Percentiles rank a stretch among this genome's conserved stretches.
Conservation (phyloP, 352 stramenopile species). For the Phytophthora ramorum region DNA sequence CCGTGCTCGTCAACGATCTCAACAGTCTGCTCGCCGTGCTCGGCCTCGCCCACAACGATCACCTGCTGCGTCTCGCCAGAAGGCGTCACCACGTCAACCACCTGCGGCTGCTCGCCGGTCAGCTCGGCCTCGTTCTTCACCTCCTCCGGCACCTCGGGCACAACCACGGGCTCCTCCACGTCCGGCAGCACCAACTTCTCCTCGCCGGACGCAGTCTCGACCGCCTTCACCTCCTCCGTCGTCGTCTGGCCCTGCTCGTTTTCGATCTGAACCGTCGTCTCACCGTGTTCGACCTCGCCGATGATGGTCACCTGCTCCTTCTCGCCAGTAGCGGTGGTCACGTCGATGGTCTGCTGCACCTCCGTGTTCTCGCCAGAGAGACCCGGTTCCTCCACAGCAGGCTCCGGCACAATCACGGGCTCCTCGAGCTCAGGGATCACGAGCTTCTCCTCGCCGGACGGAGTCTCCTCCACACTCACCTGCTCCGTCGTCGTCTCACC, state of each 20-base stretch:
- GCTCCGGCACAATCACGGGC: no score
- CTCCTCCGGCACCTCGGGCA: not conserved
- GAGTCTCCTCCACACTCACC: no score
- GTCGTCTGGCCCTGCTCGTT: conserved; percentile 3
- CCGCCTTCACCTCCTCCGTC: not conserved
- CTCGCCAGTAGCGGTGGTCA: not conserved
- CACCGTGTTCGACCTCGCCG: conserved; percentile 10
- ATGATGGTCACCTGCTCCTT: conserved; percentile 9
- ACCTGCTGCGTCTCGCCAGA: conserved; percentile 6
- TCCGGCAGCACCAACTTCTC: not conserved
- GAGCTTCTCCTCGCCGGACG: no score
- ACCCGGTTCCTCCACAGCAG: no score
- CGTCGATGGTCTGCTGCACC: no score
- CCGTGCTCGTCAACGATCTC: conserved; percentile 1
- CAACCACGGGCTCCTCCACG: not conserved
- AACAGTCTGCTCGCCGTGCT: conserved; percentile 4
- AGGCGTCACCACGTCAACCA: not conserved
- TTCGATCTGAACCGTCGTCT: not conserved
- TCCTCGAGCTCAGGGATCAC: no score
- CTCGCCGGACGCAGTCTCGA: not conserved
- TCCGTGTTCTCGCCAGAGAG: no score
- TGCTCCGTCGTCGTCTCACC: no score
- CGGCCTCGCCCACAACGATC: conserved; percentile 5
- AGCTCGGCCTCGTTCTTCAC: not conserved
- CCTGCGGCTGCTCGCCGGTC: not conserved